Conservation (phyloP, 177 flowering plant genomes). For the Tripterygium wilfordii region DNA sequence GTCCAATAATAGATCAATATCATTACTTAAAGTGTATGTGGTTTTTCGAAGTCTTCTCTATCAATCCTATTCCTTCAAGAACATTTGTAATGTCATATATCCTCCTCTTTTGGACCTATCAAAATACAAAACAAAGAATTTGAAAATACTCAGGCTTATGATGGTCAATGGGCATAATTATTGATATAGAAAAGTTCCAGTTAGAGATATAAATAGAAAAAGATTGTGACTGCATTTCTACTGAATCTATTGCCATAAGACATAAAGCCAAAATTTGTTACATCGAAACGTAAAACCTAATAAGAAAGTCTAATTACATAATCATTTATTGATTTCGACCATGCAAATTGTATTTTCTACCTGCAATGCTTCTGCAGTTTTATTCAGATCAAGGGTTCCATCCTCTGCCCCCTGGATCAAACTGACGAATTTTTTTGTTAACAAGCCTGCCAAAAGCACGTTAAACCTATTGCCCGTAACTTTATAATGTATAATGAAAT, state of each 20-base stretch:
- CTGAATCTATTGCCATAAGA: too few relatives aligned
- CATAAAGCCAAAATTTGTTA: too few relatives aligned
- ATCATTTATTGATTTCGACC: background rate
- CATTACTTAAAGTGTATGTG: slow-evolving; percentile 74
- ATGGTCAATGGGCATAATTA: too few relatives aligned
- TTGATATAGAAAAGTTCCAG: too few relatives aligned
- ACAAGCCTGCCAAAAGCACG: slow-evolving; percentile 49
- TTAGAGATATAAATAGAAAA: too few relatives aligned
- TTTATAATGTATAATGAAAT: too few relatives aligned
- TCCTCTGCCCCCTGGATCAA: slow-evolving; percentile 62
- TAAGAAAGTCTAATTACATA: too few relatives aligned
- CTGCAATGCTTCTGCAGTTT: slow-evolving; percentile 52
- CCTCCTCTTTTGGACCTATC: slow-evolving; percentile 80
- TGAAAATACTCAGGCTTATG: too few relatives aligned
- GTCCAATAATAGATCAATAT: background rate
- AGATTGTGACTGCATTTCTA: too few relatives aligned
- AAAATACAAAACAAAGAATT: too few relatives aligned
- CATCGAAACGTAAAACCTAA: too few relatives aligned
- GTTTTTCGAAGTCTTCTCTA: slow-evolving; percentile 77
- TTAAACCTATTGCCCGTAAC: slow-evolving; percentile 2
- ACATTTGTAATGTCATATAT: slow-evolving; percentile 91
- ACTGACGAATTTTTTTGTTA: slow-evolving; percentile 68
- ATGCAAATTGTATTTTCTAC: slow-evolving; percentile 20
- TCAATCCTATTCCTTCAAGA: slow-evolving; percentile 79
- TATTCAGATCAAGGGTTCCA: slow-evolving; percentile 69